Percentiles rank a stretch among this genome's conserved stretches.
Evolutionary conservation across 108 stramenopile species (phyloP).

Genomic region (Fragilariopsis cylindrus): DNA sequence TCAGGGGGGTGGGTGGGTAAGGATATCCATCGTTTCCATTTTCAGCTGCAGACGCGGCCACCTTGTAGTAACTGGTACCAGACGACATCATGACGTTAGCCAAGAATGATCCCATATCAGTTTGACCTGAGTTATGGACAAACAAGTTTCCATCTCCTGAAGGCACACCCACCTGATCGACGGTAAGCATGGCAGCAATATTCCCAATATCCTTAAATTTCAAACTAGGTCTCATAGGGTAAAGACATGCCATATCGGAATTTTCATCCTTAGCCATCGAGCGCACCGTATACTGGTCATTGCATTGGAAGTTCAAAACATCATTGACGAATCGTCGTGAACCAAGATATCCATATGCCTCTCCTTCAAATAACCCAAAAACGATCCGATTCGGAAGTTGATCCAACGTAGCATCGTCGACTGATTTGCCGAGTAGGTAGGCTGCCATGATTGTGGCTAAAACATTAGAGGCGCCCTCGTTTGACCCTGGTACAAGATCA

Average conservation of each 20-base stretch:
- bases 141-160: slow-evolving; percentile 54
- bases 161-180: slow-evolving; percentile 81
- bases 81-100: slow-evolving; percentile 65
- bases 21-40: slow-evolving; percentile 54
- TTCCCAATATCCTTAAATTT: slow-evolving; percentile 66
- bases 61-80: slow-evolving; percentile 37
- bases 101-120: slow-evolving; percentile 55
- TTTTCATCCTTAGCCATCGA: slow-evolving; percentile 54
- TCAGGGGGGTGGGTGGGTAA: slow-evolving; percentile 80
- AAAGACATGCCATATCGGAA: slow-evolving; percentile 62
- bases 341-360: slow-evolving; percentile 77
- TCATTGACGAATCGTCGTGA: slow-evolving; percentile 76
- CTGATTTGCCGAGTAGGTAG: slow-evolving; percentile 57
- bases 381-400: slow-evolving; percentile 60
- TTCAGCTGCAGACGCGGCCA: slow-evolving; percentile 46
- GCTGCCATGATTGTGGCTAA: slow-evolving; percentile 78
- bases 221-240: slow-evolving; percentile 74
- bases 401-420: slow-evolving; percentile 61
- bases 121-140: slow-evolving; percentile 63
- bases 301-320: slow-evolving; percentile 66
- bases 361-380: slow-evolving; percentile 86
- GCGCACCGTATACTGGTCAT: slow-evolving; percentile 45
- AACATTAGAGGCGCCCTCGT: slow-evolving; percentile 77
- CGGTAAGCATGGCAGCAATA: slow-evolving; percentile 77
- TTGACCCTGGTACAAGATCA: slow-evolving; percentile 73